phyloP scores from a whole-genome alignment of 1,284 basidiomycete genomes.

The Polyporus tsugae region DNA sequence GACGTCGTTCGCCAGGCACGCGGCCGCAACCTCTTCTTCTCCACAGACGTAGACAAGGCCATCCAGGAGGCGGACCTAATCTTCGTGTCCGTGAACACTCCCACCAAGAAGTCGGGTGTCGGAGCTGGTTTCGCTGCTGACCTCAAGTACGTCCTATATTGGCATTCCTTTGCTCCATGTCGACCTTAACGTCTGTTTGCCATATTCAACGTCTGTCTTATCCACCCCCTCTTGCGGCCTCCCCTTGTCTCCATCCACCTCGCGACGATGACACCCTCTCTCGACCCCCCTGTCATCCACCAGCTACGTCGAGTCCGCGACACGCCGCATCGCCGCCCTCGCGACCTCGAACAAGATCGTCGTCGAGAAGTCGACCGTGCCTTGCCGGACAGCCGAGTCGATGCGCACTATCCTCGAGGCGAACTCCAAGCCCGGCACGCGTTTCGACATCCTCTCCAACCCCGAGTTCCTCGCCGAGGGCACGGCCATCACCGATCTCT shows the following conservation, averaged over 20 bases:
- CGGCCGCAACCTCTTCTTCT: slow-evolving; percentile 97
- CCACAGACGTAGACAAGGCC: slow-evolving; percentile 92
- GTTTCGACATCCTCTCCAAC: slow-evolving; percentile 99
- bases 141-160: slow-evolving; percentile 75
- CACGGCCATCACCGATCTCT: slow-evolving; percentile 92
- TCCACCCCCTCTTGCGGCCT: slow-evolving; percentile 3
- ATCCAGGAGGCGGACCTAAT: slow-evolving; percentile 94
- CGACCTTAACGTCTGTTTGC: slow-evolving; percentile 10
- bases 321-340: slow-evolving; percentile 93
- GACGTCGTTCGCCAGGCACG: slow-evolving; percentile 90
- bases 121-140: slow-evolving; percentile 98
- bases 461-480: slow-evolving; percentile 99
- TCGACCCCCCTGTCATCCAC: not conserved
- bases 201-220: not conserved
- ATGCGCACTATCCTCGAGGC: slow-evolving; percentile 99
- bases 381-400: slow-evolving; percentile 97
- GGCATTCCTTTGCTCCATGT: slow-evolving; percentile 4
- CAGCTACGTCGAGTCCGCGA: slow-evolving; percentile 96
- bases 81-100: slow-evolving; percentile 94
- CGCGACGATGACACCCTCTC: slow-evolving; percentile 10
- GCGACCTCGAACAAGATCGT: slow-evolving; percentile 96
- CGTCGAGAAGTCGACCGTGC: slow-evolving; percentile 99
- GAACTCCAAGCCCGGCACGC: slow-evolving; percentile 91
- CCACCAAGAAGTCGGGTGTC: slow-evolving; percentile 97
- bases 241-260: slow-evolving; percentile 7